Conservation (phyloP, 257 asterid species). For the Paulownia fortunei region DNA sequence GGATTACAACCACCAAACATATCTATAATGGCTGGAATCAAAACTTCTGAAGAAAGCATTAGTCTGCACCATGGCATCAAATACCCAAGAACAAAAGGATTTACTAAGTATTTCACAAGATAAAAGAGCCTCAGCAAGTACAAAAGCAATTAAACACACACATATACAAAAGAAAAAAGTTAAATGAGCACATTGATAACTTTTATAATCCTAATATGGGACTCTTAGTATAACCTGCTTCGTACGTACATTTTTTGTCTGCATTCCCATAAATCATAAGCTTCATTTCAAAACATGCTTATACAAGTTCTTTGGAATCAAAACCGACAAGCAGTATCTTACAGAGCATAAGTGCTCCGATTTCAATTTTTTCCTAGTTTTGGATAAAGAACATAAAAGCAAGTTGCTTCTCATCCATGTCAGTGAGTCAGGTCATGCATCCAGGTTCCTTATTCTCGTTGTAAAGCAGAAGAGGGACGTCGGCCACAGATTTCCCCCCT, state of each 20-base stretch:
- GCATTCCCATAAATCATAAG: not conserved
- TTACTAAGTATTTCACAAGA: constrained; percentile 1
- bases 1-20: constrained; percentile 11
- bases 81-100: constrained; percentile 6
- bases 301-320: not conserved
- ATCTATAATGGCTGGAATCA: not conserved
- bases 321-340: not conserved
- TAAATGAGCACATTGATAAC: not conserved
- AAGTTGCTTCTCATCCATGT: not conserved
- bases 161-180: not conserved
- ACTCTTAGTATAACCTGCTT: not conserved
- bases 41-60: constrained; percentile 19
- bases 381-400: too few species aligned
- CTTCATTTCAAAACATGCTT: not conserved
- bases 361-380: not conserved
- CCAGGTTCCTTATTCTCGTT: not conserved
- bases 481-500: not conserved
- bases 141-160: not conserved
- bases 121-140: constrained; percentile 1
- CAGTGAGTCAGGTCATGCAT: not conserved
- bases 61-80: constrained; percentile 12
- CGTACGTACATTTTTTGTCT: not conserved
- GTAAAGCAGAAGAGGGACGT: not conserved
- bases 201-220: not conserved
- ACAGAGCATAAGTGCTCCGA: not conserved